These are phyloP conservation scores for Colletotrichum noveboracense DNA, from an alignment of 2,329 filamentous ascomycete species.

Conservation along the genomic window DNA sequence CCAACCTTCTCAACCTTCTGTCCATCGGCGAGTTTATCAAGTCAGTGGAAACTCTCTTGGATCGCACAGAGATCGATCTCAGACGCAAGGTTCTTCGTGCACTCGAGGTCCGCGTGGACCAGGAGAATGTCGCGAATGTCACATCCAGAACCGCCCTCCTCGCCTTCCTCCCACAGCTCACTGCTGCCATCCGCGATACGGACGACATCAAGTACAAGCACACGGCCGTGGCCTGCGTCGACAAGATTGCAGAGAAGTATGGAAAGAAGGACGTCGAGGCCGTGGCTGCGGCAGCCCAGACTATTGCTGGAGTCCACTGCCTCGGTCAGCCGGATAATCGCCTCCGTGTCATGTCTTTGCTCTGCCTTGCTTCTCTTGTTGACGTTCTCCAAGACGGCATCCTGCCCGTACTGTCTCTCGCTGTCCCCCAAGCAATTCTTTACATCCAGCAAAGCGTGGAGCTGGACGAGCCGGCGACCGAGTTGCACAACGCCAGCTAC, in stretches of 20 bases:
- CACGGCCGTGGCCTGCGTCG: constrained; percentile 86
- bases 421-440: constrained; percentile 73
- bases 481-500: constrained; percentile 83
- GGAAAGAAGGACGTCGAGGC: constrained; percentile 87
- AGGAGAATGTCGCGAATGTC: constrained; percentile 72
- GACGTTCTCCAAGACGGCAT: constrained; percentile 88
- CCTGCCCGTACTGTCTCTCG: constrained; percentile 79
- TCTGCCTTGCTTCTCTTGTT: constrained; percentile 88
- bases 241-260: constrained; percentile 93
- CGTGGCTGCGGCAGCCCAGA: constrained; percentile 76
- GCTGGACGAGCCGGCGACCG: constrained; percentile 57
- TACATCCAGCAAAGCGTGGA: constrained; percentile 73
- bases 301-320: constrained; percentile 77
- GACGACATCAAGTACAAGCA: constrained; percentile 79
- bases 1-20: constrained; percentile 81
- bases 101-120: constrained; percentile 79
- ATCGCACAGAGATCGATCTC: constrained; percentile 75
- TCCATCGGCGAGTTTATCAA: constrained; percentile 90
- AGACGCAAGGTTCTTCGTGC: constrained; percentile 82
- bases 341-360: constrained; percentile 81
- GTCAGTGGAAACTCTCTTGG: constrained; percentile 81
- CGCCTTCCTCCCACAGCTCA: constrained; percentile 80
- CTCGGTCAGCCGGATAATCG: constrained; percentile 75
- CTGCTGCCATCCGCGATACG: constrained; percentile 75
- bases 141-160: constrained; percentile 74